Evolutionary conservation across 225 moss, liverwort and hornwort species (phyloP).

Genomic region (Takakia lepidozioides): DNA sequence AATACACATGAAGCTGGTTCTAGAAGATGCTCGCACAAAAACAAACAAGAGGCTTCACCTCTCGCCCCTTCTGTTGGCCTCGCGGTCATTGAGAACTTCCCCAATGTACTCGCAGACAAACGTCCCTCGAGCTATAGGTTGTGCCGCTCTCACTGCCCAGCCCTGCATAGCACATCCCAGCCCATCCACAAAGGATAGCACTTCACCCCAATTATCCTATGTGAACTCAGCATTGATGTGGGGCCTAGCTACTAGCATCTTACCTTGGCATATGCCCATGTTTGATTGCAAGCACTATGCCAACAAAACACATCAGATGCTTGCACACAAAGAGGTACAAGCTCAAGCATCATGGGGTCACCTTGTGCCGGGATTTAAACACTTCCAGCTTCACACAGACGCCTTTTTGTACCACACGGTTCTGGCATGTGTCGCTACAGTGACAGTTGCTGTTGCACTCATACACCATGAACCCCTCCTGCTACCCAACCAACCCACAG

Average conservation of each 20-base stretch:
- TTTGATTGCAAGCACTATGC: too few relatives aligned
- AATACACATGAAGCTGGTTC: too few relatives aligned
- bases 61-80: conserved; percentile 93
- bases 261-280: too few relatives aligned
- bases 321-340: too few relatives aligned
- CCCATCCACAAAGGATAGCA: too few relatives aligned
- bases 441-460: conserved; percentile 96
- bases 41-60: conserved; percentile 45
- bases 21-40: too few relatives aligned
- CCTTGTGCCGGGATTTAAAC: conserved; percentile 84
- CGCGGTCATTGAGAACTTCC: conserved; percentile 84
- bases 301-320: too few relatives aligned
- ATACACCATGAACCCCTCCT: conserved; percentile 96
- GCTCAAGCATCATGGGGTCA: too few relatives aligned
- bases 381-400: conserved; percentile 91
- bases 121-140: conserved; percentile 72
- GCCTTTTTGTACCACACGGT: conserved; percentile 93
- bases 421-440: conserved; percentile 63
- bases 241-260: too few relatives aligned
- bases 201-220: too few relatives aligned
- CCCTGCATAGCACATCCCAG: too few relatives aligned
- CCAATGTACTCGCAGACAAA: conserved; percentile 98
- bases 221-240: too few relatives aligned
- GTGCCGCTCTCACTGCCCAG: conserved; percentile 91
- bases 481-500: conserved; percentile 8